Evolutionary conservation across 768 basidiomycete species (phyloP), one percentile per base, ranked within the genome.

Genomic region (Pisolithus tinctorius): DNA sequence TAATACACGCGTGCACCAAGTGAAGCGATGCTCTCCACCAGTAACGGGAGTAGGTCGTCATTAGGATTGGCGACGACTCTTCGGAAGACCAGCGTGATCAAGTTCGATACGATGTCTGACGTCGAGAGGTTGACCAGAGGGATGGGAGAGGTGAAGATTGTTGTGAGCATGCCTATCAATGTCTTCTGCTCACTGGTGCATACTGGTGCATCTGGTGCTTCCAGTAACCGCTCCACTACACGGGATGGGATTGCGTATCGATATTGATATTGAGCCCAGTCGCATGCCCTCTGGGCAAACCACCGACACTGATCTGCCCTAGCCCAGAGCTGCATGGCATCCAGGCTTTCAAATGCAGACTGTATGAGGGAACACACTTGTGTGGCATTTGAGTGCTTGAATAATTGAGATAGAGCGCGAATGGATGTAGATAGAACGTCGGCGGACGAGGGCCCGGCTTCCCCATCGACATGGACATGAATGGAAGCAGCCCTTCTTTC

Each of bases 1-100:
- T 97, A 97, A 71, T 96, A 94, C 49, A 95, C 83, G 61, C 95
- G 93, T 10, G 86, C 83, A 34, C 92, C 92, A 10, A 97, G 74
- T 0, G 93, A 88, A 2, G 86, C 75, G 40, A 94, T 85, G 61
- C 87, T 86, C 49, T 82, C 75, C 7, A 93, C 85, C 47, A 93
- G 64, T 7, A 77, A 66, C 0, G 82, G 76, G 10, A 97, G 70
- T 9, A 92, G 72, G 6, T 74, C 53, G 58, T 94, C 92, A 10
- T 79, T 69, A 1, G 78, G 71, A 52, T 84, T 76, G 30, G 83
- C 70, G 1, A 80, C 72, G 26, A 83, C 74, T 42, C 88, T 76
- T 39, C 88, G 86, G 37, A 93, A 70, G 52, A 94, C 74, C 39
- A 94, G 66, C 0, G 79, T 78, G 48, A 88, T 74, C 26, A 97